Conservation (phyloP, 495 filamentous ascomycete species). For the Penicillium pulvis region DNA sequence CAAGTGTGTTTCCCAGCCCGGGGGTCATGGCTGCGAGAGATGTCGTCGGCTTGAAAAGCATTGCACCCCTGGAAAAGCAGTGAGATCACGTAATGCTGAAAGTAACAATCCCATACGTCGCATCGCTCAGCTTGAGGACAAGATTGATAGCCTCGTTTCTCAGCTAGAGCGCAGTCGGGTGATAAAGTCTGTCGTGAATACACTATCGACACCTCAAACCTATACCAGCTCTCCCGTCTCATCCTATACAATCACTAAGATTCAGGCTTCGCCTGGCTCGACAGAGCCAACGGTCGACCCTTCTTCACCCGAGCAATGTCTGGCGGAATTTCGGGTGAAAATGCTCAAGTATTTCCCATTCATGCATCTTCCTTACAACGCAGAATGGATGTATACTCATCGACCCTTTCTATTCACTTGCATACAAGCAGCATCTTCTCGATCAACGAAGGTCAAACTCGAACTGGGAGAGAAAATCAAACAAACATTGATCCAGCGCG, state of each 20-base stretch:
- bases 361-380: slow-evolving; percentile 35
- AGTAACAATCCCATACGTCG: slow-evolving; percentile 15
- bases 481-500: slow-evolving; percentile 39
- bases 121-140: slow-evolving; percentile 24
- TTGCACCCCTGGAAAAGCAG: slow-evolving; percentile 28
- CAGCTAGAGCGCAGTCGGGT: not conserved
- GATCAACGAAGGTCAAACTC: slow-evolving; percentile 32
- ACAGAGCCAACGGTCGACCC: slow-evolving; percentile 32
- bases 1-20: slow-evolving; percentile 44
- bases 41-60: slow-evolving; percentile 43
- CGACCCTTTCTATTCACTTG: slow-evolving; percentile 50
- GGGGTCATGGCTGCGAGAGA: slow-evolving; percentile 44
- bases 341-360: slow-evolving; percentile 43
- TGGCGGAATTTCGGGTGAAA: slow-evolving; percentile 35
- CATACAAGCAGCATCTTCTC: slow-evolving; percentile 39
- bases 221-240: slow-evolving; percentile 12
- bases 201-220: not conserved
- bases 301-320: slow-evolving; percentile 28
- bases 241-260: not conserved
- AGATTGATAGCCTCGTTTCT: slow-evolving; percentile 3
- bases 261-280: slow-evolving; percentile 33
- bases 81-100: slow-evolving; percentile 22
- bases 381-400: slow-evolving; percentile 34
- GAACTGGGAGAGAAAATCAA: slow-evolving; percentile 33
- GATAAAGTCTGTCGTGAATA: not conserved